Evolutionary conservation across 768 basidiomycete species (phyloP).

Genomic region (Gymnopilus dilepis): DNA sequence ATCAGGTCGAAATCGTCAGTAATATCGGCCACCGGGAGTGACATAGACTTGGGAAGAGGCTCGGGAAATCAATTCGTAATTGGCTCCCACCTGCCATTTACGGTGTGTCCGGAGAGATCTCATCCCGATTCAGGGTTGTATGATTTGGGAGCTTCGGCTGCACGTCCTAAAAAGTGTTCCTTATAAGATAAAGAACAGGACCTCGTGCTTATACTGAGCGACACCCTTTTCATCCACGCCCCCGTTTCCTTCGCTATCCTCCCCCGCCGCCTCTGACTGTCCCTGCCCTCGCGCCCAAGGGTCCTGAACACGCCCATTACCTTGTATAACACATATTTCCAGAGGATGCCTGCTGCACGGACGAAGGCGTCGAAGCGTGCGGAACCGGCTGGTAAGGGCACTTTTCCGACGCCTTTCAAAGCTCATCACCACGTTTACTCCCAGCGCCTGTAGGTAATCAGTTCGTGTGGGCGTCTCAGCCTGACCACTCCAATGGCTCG

Average conservation of each 20-base stretch:
- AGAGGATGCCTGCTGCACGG: slow-evolving; percentile 41
- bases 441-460: slow-evolving; percentile 33
- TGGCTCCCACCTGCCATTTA: slow-evolving; percentile 24
- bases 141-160: slow-evolving; percentile 27
- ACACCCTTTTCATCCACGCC: slow-evolving; percentile 29
- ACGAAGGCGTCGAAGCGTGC: slow-evolving; percentile 31
- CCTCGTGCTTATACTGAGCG: slow-evolving; percentile 39
- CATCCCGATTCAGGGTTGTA: slow-evolving; percentile 33
- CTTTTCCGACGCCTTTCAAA: slow-evolving; percentile 3
- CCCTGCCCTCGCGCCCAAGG: slow-evolving; percentile 16
- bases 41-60: slow-evolving; percentile 1
- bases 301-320: slow-evolving; percentile 4
- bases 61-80: background rate
- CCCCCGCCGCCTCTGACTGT: slow-evolving; percentile 17
- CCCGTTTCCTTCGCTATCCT: slow-evolving; percentile 27
- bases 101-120: slow-evolving; percentile 32
- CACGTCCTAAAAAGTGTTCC: slow-evolving; percentile 26
- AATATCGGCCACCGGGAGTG: background rate
- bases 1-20: background rate
- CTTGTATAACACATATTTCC: background rate
- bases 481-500: slow-evolving; percentile 27
- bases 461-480: slow-evolving; percentile 35
- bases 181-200: slow-evolving; percentile 31
- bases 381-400: slow-evolving; percentile 30
- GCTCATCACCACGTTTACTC: slow-evolving; percentile 21